A percentile compares a stretch with the other conserved stretches of the same genome.
These are phyloP conservation scores for Paraconiothyrium brasiliense DNA, from an alignment of 2,329 filamentous ascomycete species.

Conservation along the genomic window DNA sequence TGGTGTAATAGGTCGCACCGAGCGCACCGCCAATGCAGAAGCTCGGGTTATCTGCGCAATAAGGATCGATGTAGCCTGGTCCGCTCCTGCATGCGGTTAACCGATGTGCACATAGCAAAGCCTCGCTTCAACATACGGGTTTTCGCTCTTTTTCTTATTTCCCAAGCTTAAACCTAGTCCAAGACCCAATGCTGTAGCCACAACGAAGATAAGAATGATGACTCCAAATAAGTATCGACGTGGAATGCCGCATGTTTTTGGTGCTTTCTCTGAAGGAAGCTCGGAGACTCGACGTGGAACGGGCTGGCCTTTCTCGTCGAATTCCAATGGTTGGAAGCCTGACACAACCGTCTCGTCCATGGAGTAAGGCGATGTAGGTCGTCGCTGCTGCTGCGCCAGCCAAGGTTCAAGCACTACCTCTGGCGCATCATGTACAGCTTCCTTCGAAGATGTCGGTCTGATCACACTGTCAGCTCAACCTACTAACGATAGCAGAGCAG, in stretches of 20 bases:
- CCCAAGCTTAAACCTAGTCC: conserved; percentile 49
- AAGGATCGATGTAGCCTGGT: conserved; percentile 26
- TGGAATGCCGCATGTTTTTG: conserved; percentile 21
- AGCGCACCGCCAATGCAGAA: conserved; percentile 52
- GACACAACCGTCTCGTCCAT: conserved; percentile 26
- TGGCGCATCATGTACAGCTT: conserved; percentile 27
- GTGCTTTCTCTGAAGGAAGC: conserved; percentile 12
- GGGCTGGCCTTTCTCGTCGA: conserved; percentile 23
- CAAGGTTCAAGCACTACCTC: conserved; percentile 26
- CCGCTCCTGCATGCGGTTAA: conserved; percentile 13
- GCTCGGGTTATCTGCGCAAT: conserved; percentile 39
- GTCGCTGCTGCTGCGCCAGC: conserved; percentile 10
- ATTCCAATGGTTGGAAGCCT: conserved; percentile 23
- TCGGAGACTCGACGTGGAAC: conserved; percentile 18
- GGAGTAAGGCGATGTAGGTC: conserved; percentile 23
- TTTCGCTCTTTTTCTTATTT: conserved; percentile 31
- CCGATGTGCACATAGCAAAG: not conserved
- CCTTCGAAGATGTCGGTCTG: conserved; percentile 29
- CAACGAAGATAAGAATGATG: conserved; percentile 34
- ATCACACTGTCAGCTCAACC: not conserved
- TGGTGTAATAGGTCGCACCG: conserved; percentile 50
- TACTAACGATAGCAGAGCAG: not conserved
- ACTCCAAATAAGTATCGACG: conserved; percentile 18
- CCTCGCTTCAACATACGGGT: conserved; percentile 21
- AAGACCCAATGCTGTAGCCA: conserved; percentile 38